Evolutionary conservation across 352 stramenopile species (phyloP).

Genomic region (Globisporangium abappressorium): DNA sequence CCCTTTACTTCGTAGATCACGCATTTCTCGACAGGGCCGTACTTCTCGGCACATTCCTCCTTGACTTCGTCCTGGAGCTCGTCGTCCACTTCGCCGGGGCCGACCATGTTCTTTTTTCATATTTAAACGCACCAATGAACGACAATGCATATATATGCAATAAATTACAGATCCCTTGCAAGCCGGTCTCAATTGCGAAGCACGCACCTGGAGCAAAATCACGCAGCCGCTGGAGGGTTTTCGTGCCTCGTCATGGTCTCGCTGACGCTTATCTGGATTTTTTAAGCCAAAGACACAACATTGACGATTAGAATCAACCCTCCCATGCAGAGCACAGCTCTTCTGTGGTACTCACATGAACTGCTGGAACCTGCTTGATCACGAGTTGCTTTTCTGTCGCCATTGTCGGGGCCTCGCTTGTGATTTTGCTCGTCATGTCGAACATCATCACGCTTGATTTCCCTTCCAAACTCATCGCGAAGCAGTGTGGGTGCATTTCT

Average conservation of each 20-base stretch:
- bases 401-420: not conserved
- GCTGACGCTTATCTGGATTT: conserved; percentile 9
- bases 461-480: conserved; percentile 32
- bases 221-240: conserved; percentile 17
- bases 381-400: not conserved
- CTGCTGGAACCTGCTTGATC: conserved; percentile 1
- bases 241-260: not conserved
- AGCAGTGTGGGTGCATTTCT: not conserved
- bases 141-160: not conserved
- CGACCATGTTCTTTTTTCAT: conserved; percentile 86
- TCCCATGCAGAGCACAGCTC: not conserved
- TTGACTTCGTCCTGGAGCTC: conserved; percentile 87
- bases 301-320: not conserved
- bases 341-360: conserved; percentile 1
- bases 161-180: not conserved
- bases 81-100: conserved; percentile 85
- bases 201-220: conserved; percentile 33
- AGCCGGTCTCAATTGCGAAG: too few relatives aligned
- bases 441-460: conserved; percentile 9
- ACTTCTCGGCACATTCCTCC: conserved; percentile 82
- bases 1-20: conserved; percentile 67
- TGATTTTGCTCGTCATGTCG: not conserved
- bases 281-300: not conserved
- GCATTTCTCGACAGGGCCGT: conserved; percentile 76
- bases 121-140: not conserved